Percentiles rank a stretch among this genome's conserved stretches.
phyloP scores from a whole-genome alignment of 1,284 basidiomycete species.

The Gomphus bonarii region DNA sequence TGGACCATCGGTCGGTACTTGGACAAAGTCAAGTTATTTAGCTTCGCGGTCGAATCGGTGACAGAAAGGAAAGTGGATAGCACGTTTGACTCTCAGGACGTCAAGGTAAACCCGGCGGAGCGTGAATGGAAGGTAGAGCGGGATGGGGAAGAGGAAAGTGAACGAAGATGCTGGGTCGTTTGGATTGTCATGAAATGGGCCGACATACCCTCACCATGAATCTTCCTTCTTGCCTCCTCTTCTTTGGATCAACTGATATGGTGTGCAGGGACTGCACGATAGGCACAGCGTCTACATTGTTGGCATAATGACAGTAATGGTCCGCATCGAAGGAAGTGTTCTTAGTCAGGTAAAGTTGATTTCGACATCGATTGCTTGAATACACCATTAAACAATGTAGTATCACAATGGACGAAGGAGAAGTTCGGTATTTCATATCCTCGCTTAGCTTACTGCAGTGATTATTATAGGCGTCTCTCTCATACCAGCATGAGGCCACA shows the following conservation, averaged over 20 bases:
- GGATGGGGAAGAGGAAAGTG: constrained; percentile 46
- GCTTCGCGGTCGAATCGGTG: not conserved
- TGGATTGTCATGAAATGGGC: constrained; percentile 54
- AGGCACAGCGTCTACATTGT: not conserved
- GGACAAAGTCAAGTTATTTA: constrained; percentile 18
- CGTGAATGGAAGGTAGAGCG: constrained; percentile 42
- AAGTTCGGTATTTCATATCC: not conserved
- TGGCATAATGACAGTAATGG: too few species aligned
- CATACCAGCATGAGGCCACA: not conserved
- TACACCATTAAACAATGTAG: not conserved
- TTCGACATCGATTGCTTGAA: too few species aligned
- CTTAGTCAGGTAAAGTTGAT: not conserved
- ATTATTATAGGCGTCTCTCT: too few species aligned
- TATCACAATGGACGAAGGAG: not conserved
- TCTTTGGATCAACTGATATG: not conserved
- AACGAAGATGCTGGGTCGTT: constrained; percentile 58
- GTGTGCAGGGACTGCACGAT: not conserved
- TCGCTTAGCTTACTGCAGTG: not conserved
- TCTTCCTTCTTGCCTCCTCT: not conserved
- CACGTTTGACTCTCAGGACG: constrained; percentile 37
- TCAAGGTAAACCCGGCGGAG: constrained; percentile 21
- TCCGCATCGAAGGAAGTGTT: too few species aligned
- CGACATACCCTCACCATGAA: not conserved
- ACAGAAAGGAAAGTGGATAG: constrained; percentile 26
- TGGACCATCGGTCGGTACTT: constrained; percentile 59